A percentile compares a stretch with the other conserved stretches of the same genome.
phyloP scores from a whole-genome alignment of 192 early-diverging fungal species.

The Coemansia sp. region DNA sequence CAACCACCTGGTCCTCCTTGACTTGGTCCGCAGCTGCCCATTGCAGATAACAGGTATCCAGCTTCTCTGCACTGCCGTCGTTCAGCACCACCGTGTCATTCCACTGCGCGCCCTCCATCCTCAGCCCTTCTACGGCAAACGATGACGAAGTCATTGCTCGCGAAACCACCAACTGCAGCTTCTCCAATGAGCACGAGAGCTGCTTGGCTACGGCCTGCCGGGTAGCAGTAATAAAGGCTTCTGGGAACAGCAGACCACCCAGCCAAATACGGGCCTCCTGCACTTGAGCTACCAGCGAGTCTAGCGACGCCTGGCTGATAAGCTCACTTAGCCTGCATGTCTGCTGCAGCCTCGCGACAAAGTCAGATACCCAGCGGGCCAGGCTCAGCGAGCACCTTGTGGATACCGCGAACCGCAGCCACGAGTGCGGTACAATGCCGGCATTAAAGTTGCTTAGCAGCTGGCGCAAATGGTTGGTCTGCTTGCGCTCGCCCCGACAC shows the following conservation, averaged over 20 bases:
- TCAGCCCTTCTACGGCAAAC: conserved; percentile 41
- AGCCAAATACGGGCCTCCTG: conserved; percentile 65
- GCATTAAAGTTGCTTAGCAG: conserved; percentile 68
- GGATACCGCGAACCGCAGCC: conserved; percentile 55
- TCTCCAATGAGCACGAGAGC: conserved; percentile 76
- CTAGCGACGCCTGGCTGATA: not conserved
- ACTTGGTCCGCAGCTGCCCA: conserved; percentile 19
- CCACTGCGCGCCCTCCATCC: conserved; percentile 55
- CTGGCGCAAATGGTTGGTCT: conserved; percentile 81
- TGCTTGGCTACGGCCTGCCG: conserved; percentile 78
- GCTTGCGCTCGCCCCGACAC: conserved; percentile 76
- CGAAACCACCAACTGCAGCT: conserved; percentile 48
- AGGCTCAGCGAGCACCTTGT: conserved; percentile 51
- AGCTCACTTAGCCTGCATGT: conserved; percentile 52
- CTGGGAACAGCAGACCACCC: conserved; percentile 83
- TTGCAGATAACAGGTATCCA: conserved; percentile 31
- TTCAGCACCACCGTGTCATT: conserved; percentile 28
- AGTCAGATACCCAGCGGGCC: conserved; percentile 70
- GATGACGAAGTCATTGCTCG: not conserved
- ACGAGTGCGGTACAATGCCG: conserved; percentile 68
- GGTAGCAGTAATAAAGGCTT: conserved; percentile 89
- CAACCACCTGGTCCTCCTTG: conserved; percentile 1
- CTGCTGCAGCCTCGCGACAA: conserved; percentile 68
- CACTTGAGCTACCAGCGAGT: not conserved
- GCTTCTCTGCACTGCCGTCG: conserved; percentile 34